Percentiles rank a stretch among this genome's conserved stretches.
Conservation (phyloP, 306 rosid genomes). For the Pterocarpus macrocarpus region DNA sequence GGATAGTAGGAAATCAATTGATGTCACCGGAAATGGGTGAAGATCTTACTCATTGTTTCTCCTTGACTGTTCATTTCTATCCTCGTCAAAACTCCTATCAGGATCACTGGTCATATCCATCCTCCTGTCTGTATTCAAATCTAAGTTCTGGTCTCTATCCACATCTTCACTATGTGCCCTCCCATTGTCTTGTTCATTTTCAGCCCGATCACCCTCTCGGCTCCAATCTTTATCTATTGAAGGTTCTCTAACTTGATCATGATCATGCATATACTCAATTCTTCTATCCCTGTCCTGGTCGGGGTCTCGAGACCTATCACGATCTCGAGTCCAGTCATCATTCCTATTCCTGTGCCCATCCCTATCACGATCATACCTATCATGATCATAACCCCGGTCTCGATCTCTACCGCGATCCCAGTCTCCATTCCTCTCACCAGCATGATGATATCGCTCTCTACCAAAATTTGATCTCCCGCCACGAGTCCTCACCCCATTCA, state of each 20-base stretch:
- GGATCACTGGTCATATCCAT: conserved; percentile 59
- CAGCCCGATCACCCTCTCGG: conserved; percentile 53
- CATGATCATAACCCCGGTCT: conserved; percentile 65
- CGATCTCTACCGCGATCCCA: conserved; percentile 67
- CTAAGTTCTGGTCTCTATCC: conserved; percentile 59
- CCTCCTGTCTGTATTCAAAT: conserved; percentile 54
- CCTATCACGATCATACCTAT: conserved; percentile 64
- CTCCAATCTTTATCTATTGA: conserved; percentile 55
- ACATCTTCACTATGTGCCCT: conserved; percentile 52
- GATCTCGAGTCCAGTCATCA: conserved; percentile 60
- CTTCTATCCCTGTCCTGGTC: conserved; percentile 69
- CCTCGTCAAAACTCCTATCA: conserved; percentile 56
- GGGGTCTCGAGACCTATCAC: conserved; percentile 65
- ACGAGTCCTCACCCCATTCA: conserved; percentile 81
- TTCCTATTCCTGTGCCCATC: conserved; percentile 60
- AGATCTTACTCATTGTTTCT: conserved; percentile 69
- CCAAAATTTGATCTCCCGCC: conserved; percentile 74
- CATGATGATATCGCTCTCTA: conserved; percentile 60
- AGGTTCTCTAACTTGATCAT: conserved; percentile 57
- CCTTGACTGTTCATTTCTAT: conserved; percentile 56
- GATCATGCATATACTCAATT: conserved; percentile 56
- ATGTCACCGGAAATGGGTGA: conserved; percentile 1
- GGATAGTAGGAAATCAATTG: conserved; percentile 38
- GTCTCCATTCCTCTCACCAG: conserved; percentile 67
- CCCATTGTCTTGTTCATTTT: conserved; percentile 49